Evolutionary conservation across 2,329 filamentous ascomycete genomes (phyloP).

Genomic region (Colletotrichum incanum): DNA sequence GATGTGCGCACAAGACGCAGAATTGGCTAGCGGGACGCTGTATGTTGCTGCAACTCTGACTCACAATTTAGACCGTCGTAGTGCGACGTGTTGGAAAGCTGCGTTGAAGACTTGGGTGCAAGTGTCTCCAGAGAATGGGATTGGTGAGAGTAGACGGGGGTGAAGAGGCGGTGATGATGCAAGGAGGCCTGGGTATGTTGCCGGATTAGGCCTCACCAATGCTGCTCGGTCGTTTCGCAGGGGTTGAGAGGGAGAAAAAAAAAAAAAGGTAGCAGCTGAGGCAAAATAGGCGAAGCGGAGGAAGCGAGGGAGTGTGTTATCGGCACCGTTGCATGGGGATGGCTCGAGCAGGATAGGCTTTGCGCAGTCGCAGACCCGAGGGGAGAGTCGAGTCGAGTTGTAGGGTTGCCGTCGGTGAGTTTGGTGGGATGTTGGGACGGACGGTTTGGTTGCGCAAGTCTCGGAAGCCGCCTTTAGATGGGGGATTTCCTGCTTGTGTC

Average conservation of each 20-base stretch:
- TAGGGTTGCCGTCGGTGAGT: neutral
- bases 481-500: conserved; percentile 7
- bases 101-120: conserved; percentile 31
- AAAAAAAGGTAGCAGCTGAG: conserved; percentile 43
- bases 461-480: conserved; percentile 41
- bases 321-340: conserved; percentile 43
- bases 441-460: conserved; percentile 42
- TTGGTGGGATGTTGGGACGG: conserved; percentile 29
- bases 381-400: conserved; percentile 20
- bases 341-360: conserved; percentile 31
- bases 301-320: conserved; percentile 48
- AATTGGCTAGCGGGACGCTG: conserved; percentile 40
- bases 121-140: conserved; percentile 34
- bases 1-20: conserved; percentile 27
- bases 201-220: conserved; percentile 56
- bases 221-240: conserved; percentile 52
- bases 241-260: conserved; percentile 37
- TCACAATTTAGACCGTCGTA: conserved; percentile 42
- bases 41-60: conserved; percentile 43
- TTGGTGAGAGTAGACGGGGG: conserved; percentile 42
- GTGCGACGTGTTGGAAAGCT: conserved; percentile 41
- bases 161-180: conserved; percentile 45
- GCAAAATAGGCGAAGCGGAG: conserved; percentile 46
- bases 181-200: conserved; percentile 48
- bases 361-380: conserved; percentile 28